Conservation (phyloP, 768 basidiomycete species). For the Rhizopogon sp. region DNA sequence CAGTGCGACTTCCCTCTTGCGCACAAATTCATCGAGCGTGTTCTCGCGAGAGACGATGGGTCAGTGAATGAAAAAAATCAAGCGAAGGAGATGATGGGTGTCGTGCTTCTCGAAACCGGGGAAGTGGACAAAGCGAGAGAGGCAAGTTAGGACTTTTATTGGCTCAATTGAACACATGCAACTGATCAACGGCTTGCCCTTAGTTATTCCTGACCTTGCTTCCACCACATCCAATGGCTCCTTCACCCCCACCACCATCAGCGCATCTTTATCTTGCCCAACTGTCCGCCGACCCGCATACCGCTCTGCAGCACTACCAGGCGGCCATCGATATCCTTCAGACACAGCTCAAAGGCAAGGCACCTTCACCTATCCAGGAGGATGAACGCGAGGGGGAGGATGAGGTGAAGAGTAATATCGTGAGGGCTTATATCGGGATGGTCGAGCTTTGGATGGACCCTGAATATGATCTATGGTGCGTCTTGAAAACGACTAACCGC, state of each 20-base stretch:
- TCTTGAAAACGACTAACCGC: not conserved
- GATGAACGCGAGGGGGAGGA: conserved; percentile 41
- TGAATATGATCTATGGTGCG: conserved; percentile 79
- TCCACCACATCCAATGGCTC: conserved; percentile 57
- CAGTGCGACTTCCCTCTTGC: conserved; percentile 87
- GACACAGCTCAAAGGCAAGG: conserved; percentile 72
- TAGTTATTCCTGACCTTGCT: conserved; percentile 61
- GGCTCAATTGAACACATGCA: not conserved
- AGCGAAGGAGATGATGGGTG: conserved; percentile 78
- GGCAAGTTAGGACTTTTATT: conserved; percentile 36
- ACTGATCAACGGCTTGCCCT: not conserved
- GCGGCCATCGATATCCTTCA: conserved; percentile 71
- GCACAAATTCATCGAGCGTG: conserved; percentile 60
- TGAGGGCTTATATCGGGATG: conserved; percentile 80
- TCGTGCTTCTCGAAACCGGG: conserved; percentile 74
- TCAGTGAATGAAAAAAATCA: conserved; percentile 46
- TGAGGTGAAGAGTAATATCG: conserved; percentile 62
- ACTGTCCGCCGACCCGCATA: conserved; percentile 65
- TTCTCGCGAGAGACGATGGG: conserved; percentile 51
- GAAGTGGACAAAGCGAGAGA: conserved; percentile 67
- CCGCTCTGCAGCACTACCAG: conserved; percentile 72
- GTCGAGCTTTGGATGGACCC: conserved; percentile 98
- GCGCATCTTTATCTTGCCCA: conserved; percentile 90
- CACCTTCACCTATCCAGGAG: conserved; percentile 33
- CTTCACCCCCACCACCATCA: conserved; percentile 60